phyloP scores from a whole-genome alignment of 2,329 filamentous ascomycete species.

The Pestalotiopsis sp. region DNA sequence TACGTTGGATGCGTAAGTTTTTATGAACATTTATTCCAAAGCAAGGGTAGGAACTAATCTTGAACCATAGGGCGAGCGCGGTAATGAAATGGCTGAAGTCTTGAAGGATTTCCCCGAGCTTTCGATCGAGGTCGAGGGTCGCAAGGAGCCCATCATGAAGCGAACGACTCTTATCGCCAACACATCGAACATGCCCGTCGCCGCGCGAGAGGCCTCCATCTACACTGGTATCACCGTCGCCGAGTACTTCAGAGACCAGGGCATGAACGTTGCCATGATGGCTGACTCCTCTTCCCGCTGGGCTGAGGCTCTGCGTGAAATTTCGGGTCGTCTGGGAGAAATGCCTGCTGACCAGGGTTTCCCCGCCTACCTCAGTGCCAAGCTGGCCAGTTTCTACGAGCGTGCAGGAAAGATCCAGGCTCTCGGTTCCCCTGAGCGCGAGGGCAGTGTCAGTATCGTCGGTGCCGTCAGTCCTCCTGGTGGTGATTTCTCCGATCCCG shows the following conservation, averaged over 20 bases:
- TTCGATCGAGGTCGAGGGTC: constrained; percentile 89
- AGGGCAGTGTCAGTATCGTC: constrained; percentile 95
- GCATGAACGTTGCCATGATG: constrained; percentile 99
- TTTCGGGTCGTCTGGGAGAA: constrained; percentile 97
- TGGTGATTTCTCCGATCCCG: constrained; percentile 98
- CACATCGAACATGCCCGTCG: constrained; percentile 99
- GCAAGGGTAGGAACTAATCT: no score
- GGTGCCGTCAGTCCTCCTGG: constrained; percentile 96
- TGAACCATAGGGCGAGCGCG: constrained; percentile 67
- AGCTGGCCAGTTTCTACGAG: constrained; percentile 99
- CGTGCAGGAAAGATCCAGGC: constrained; percentile 86
- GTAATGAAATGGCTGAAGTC: constrained; percentile 99
- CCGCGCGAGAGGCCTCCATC: constrained; percentile 96
- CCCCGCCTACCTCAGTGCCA: constrained; percentile 94
- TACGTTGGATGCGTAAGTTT: constrained; percentile 69
- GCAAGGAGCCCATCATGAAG: constrained; percentile 99
- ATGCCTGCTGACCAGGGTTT: constrained; percentile 99
- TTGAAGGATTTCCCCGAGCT: constrained; percentile 99
- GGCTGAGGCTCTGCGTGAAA: constrained; percentile 97
- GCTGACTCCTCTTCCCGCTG: constrained; percentile 97
- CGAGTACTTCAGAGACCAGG: constrained; percentile 97
- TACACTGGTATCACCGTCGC: constrained; percentile 95
- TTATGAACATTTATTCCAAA: no score
- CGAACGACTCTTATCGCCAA: constrained; percentile 98
- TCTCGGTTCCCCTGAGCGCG: constrained; percentile 85